phyloP scores from a whole-genome alignment of 495 filamentous ascomycete genomes.

The Lineolata rhizophorae region DNA sequence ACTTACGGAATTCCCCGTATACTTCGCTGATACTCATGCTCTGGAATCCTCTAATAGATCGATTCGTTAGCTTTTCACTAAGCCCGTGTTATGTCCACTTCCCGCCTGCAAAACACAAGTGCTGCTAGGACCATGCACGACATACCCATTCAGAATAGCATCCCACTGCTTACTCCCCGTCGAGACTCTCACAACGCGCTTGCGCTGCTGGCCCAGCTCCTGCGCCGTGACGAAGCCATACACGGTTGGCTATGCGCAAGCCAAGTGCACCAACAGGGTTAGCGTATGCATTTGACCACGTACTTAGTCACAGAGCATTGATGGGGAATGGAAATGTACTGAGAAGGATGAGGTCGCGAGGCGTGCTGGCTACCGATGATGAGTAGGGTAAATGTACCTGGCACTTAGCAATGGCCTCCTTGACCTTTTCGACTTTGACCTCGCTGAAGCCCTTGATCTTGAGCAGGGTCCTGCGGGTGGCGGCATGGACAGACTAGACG shows the following conservation, averaged over 20 bases:
- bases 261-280: too few relatives aligned
- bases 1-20: conserved; percentile 50
- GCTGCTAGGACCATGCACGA: too few relatives aligned
- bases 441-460: conserved; percentile 70
- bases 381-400: conserved; percentile 23
- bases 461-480: conserved; percentile 40
- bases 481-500: conserved; percentile 37
- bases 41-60: conserved; percentile 39
- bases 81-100: too few relatives aligned
- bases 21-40: conserved; percentile 66
- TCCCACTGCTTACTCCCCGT: conserved; percentile 63
- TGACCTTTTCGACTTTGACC: conserved; percentile 63
- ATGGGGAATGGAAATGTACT: neutral
- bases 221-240: conserved; percentile 59
- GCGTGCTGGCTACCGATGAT: neutral
- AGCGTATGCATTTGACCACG: too few relatives aligned
- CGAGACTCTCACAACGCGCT: conserved; percentile 44
- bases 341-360: too few relatives aligned
- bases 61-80: neutral
- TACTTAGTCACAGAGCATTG: neutral
- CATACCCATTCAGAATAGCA: conserved; percentile 43
- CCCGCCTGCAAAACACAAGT: too few relatives aligned
- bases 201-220: conserved; percentile 46
- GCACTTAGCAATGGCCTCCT: conserved; percentile 53
- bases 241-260: conserved; percentile 27